phyloP scores from a whole-genome alignment of 2,329 filamentous ascomycete species.

The Colletotrichum scovillei region DNA sequence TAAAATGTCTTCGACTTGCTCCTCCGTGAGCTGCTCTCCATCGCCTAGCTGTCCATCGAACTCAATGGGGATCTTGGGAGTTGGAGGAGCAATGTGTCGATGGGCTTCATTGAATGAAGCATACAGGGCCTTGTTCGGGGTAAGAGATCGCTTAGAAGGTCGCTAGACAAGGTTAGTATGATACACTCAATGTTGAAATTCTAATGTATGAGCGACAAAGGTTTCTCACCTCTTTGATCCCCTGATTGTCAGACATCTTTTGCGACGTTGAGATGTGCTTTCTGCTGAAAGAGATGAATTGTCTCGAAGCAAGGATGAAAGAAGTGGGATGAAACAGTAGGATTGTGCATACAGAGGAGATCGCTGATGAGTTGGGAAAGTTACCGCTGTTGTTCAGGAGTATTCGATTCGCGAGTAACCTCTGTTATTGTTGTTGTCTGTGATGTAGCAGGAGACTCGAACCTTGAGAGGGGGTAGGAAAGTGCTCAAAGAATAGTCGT shows the following conservation, averaged over 20 bases:
- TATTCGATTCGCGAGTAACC: not conserved
- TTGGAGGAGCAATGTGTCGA: slow-evolving; percentile 25
- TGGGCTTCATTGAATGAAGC: slow-evolving; percentile 33
- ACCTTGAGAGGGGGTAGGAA: not conserved
- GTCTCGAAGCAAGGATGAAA: not conserved
- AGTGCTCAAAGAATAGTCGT: not conserved
- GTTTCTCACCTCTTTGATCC: not conserved
- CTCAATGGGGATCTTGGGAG: slow-evolving; percentile 10
- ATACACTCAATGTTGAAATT: not conserved
- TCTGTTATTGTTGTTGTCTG: not conserved
- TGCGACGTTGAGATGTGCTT: not conserved
- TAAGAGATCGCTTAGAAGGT: slow-evolving; percentile 28
- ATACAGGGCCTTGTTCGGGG: slow-evolving; percentile 31
- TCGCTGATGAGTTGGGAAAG: not conserved
- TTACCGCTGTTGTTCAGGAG: not conserved
- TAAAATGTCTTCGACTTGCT: slow-evolving; percentile 28
- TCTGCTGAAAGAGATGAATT: not conserved
- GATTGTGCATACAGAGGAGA: not conserved
- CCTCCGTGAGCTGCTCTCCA: not conserved
- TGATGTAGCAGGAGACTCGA: not conserved
- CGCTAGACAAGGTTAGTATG: slow-evolving; percentile 4
- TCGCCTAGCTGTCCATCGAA: not conserved
- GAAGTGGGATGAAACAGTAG: not conserved
- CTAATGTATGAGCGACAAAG: not conserved
- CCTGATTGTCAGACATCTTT: slow-evolving; percentile 2